Percentiles rank a stretch among this genome's conserved stretches.
Conservation (phyloP, 768 basidiomycete species). For the Hysterangium stoloniferum region DNA sequence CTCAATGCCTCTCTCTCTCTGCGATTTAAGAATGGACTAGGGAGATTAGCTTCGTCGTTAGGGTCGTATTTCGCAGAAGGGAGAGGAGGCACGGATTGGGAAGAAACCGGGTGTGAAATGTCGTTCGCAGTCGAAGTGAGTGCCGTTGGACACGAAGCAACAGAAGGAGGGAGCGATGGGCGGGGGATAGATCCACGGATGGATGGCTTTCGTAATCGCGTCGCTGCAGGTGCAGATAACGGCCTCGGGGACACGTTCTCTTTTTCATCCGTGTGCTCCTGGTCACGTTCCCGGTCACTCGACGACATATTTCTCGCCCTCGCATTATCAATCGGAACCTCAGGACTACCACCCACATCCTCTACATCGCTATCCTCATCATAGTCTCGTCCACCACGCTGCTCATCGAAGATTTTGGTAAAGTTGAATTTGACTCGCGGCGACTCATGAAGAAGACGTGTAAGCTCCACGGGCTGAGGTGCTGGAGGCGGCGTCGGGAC, state of each 20-base stretch:
- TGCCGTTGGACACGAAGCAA: constrained; percentile 22
- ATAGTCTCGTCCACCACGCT: constrained; percentile 20
- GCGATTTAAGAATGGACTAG: constrained; percentile 73
- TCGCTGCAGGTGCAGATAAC: constrained; percentile 27
- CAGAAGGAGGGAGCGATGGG: constrained; percentile 29
- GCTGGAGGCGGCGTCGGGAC: constrained; percentile 68
- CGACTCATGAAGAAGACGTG: constrained; percentile 57
- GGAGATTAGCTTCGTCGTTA: constrained; percentile 75
- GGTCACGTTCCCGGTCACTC: constrained; percentile 1
- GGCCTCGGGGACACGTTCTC: constrained; percentile 7
- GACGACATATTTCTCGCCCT: constrained; percentile 23
- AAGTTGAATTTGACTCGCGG: constrained; percentile 71
- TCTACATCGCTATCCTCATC: constrained; percentile 21
- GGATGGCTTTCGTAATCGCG: constrained; percentile 49
- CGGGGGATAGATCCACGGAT: constrained; percentile 36
- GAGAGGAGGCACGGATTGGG: constrained; percentile 20
- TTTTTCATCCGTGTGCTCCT: neutral
- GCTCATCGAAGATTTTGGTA: constrained; percentile 64
- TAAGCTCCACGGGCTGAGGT: constrained; percentile 42
- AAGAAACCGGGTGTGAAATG: constrained; percentile 31
- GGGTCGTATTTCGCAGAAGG: constrained; percentile 52
- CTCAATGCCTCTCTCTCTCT: constrained; percentile 31
- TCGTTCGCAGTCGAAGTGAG: constrained; percentile 19
- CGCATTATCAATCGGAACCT: constrained; percentile 20
- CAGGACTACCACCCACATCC: constrained; percentile 18